phyloP scores from a whole-genome alignment of 108 stramenopile genomes.

The Nitzschia sp. region DNA sequence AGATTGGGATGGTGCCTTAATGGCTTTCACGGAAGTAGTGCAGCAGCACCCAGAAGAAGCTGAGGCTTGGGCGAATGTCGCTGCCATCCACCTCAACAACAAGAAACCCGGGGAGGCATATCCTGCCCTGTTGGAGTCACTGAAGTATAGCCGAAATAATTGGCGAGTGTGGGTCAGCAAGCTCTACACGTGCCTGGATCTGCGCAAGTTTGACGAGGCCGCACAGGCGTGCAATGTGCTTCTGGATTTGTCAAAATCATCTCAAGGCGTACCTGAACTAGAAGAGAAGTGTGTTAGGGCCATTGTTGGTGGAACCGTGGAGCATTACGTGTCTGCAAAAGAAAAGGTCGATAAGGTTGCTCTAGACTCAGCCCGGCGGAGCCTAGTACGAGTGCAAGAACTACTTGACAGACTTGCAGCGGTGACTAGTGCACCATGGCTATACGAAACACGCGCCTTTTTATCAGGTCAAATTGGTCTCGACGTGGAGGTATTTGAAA shows the following conservation, averaged over 20 bases:
- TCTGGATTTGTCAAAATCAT: conserved; percentile 56
- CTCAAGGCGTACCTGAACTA: conserved; percentile 59
- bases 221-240: conserved; percentile 77
- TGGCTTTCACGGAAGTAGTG: conserved; percentile 92
- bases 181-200: conserved; percentile 81
- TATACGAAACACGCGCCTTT: conserved; percentile 66
- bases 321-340: conserved; percentile 29
- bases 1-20: conserved; percentile 84
- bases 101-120: conserved; percentile 75
- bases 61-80: conserved; percentile 95
- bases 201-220: conserved; percentile 85
- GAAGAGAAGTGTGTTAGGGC: conserved; percentile 80
- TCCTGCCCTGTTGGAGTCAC: conserved; percentile 77
- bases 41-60: conserved; percentile 94
- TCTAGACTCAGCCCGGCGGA: conserved; percentile 61
- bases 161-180: conserved; percentile 89
- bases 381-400: conserved; percentile 62
- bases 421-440: conserved; percentile 62
- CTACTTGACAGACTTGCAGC: conserved; percentile 60
- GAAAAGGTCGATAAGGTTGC: conserved; percentile 29
- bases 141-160: conserved; percentile 75
- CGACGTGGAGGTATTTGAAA: conserved; percentile 52
- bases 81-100: conserved; percentile 85
- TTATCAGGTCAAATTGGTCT: conserved; percentile 70
- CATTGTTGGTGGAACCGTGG: conserved; percentile 65